Percentiles rank a stretch among this genome's conserved stretches.
Evolutionary conservation across 1,139 yeast species (phyloP).

Genomic region (Sugiyamaella pinicola): DNA sequence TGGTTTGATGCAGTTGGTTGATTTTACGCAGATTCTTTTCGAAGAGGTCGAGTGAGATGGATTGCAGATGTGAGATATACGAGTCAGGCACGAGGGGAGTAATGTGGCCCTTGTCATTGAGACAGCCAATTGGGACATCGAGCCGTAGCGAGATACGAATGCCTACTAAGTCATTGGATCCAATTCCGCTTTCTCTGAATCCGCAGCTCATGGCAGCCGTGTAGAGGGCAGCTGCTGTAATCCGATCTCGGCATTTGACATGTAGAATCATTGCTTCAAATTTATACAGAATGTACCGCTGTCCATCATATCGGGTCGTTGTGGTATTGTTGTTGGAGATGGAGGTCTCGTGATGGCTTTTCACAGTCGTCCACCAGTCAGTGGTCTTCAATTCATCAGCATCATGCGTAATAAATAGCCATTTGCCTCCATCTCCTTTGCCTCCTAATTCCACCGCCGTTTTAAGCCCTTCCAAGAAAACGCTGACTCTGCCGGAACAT

Average conservation of each 20-base stretch:
- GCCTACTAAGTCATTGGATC: constrained; percentile 76
- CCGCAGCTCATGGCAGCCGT: constrained; percentile 81
- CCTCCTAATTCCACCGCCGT: constrained; percentile 55
- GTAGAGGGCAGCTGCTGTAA: constrained; percentile 62
- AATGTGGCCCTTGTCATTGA: constrained; percentile 39
- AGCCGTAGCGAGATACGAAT: constrained; percentile 69
- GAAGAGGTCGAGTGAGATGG: constrained; percentile 57
- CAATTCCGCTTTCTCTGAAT: constrained; percentile 84
- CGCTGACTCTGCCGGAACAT: constrained; percentile 85
- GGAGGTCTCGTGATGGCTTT: constrained; percentile 20
- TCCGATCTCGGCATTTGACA: constrained; percentile 69
- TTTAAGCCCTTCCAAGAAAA: constrained; percentile 67
- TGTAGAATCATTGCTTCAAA: constrained; percentile 85
- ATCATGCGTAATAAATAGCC: constrained; percentile 84
- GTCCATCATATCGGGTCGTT: neutral
- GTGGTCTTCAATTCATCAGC: constrained; percentile 46
- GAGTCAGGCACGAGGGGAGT: constrained; percentile 51
- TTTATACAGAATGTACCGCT: constrained; percentile 65
- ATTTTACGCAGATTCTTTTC: constrained; percentile 62
- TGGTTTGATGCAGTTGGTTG: constrained; percentile 48
- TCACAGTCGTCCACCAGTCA: constrained; percentile 51
- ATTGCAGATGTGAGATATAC: constrained; percentile 53
- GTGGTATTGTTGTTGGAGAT: neutral
- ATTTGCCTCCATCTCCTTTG: constrained; percentile 81
- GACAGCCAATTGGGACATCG: constrained; percentile 72